Base-by-base conservation (phyloP, 768 basidiomycete species). In the Infundibulicybe gibba region DNA sequence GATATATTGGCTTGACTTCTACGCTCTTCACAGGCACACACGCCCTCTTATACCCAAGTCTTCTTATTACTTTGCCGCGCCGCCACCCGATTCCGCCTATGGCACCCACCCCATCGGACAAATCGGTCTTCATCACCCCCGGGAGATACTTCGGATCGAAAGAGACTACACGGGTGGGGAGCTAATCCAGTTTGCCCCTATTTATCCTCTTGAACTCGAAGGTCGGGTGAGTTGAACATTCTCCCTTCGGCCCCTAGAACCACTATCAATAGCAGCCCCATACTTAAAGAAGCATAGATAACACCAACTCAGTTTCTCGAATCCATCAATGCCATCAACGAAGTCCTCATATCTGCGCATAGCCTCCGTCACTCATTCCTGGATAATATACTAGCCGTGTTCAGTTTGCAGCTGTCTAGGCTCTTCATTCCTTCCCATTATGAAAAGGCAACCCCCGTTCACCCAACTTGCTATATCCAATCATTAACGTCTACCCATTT, bases 111-210 rank as follows among this genome's bases (percentile, higher is more conserved):
- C 91, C 8, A 68, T 86, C 5, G 95, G 95, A 1, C 83, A 85
- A 43, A 87, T 98, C 48, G 94, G 94, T 2, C 67, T 85, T 17
- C 90, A 97, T 61, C 84, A 90, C 55, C 94, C 95, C 13, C 82
- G 94, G 44, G 95, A 97, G 69, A 80, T 99, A 48, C 70, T 99
- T 43, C 76, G 95, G 39, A 71, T 99, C 35, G 95, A 98, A 64
- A 71, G 97, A 44, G 97, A 99, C 63, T 99, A 97, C 62, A 80
- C 73, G 12, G 84, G 85, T 1, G 97, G 95, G 2, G 95, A 98
- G 61, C 71, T 94, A 6, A 78, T 84, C 25, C 95, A 97, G 66
- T 97, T 99, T 63, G 77, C 90, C 31, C 79, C 91, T 0, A 81
- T 85, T 53, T 99, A 87, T 65, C 94, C 92, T 1, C 68, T 94